Evolutionary conservation across 805 yeast genomes (phyloP), one percentile per base, ranked within the genome.

Genomic region (Kregervanrija delftensis): DNA sequence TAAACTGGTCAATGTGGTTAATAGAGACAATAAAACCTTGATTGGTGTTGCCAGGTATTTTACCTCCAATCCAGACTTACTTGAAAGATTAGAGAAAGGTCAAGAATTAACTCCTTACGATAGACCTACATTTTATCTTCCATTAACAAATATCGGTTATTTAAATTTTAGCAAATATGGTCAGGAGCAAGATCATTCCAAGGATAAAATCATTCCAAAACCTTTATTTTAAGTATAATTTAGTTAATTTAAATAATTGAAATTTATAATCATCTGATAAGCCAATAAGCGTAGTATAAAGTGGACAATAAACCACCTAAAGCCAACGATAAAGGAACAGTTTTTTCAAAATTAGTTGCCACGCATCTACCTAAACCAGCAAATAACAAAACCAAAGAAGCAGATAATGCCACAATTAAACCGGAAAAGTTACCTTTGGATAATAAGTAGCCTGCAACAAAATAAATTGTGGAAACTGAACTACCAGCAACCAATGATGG

Each of bases 401-500:
- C 76, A 11, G 80, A 83, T 44, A 89, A 66, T 0, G 96, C 96
- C 13, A 84, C 60, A 60, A 86, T 90, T 51, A 90, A 72, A 37
- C 96, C 96, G 65, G 77, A 77, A 58, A 86, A 89, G 49, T 78
- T 80, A 60, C 87, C 86, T 44, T 81, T 67, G 51, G 77, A 74
- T 49, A 88, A 67, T 52, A 90, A 71, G 64, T 87, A 86, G 13
- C 95, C 91, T 2, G 88, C 81, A 46, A 69, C 58, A n/a, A 83
- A 85, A 59, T 75, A 85, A 28, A 78, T 58, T 2, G 75, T 68
- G 11, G 84, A 72, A 50, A 85, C 68, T 1, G 79, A 64, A 9
- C 76, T 51, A 35, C 97, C 97, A 1, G 91, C 96, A 40, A 79
- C 66, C 44, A 90, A 71, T 0, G 96, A 87, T 16, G 95, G 95